Evolutionary conservation across 345 rosid species (phyloP), one percentile per base, ranked within the genome.

Genomic region (Adansonia digitata): DNA sequence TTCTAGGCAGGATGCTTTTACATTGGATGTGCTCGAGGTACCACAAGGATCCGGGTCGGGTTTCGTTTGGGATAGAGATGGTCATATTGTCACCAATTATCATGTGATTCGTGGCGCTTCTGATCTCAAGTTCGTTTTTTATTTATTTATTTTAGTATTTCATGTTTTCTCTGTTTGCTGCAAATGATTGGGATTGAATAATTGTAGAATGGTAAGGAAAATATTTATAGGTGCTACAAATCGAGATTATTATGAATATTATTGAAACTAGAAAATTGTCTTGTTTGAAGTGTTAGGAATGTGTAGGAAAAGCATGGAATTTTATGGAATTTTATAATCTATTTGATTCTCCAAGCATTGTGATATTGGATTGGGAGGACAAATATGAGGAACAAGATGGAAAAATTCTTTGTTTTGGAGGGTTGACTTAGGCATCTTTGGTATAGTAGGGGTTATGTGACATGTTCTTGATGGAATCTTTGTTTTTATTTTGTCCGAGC

Each of bases 31-130:
- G 43, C 82, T 94, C 81, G 98, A 94, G 88, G 98, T 94, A 68
- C 97, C 98, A 0, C 98, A 94, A 82, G 98, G 98, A 2, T 92
- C 97, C 27, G 97, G 98, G 24, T 94, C 98, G 29, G 97, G 97
- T 42, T 94, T 94, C 78, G 95, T 94, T 29, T 94, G 98, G 98
- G 97, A 94, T 78, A 88, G 78, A 72, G 74, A 81, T 0, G 98
- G 98, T 48, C 91, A 92, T 82, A 39, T 94, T 71, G 98, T 94
- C 73, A 94, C 98, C 65, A 94, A 94, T 80, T 94, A 85, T 81
- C 98, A 92, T 74, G 98, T 94, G 53, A 94, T 94, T 69, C 97
- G 98, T 45, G 97, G 94, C 34, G 98, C 98, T 78, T 94, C 98
- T 77, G 98, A 94, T 85, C 91, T 94, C 90, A 91, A 80, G 98